Conservation (phyloP, 108 stramenopile genomes). For the Skeletonema potamos region DNA sequence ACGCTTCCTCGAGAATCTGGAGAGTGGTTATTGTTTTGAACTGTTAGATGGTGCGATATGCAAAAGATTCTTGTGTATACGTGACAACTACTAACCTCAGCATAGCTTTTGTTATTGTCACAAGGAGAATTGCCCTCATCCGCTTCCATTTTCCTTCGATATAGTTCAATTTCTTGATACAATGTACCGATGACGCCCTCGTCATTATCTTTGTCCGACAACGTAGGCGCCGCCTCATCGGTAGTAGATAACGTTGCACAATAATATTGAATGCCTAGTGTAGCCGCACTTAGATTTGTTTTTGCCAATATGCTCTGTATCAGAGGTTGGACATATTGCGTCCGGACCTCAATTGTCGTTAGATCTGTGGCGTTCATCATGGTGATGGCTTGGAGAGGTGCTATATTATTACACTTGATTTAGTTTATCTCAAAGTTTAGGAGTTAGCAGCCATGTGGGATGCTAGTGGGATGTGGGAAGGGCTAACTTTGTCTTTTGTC, state of each 20-base stretch:
- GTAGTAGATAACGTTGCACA: background rate
- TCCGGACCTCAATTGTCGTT: slow-evolving; percentile 15
- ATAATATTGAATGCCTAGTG: slow-evolving; percentile 7
- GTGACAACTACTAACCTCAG: slow-evolving; percentile 13
- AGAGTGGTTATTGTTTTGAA: background rate
- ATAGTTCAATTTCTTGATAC: slow-evolving; percentile 24
- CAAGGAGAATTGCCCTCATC: background rate
- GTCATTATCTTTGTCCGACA: background rate
- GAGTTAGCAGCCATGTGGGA: no score
- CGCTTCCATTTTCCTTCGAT: background rate
- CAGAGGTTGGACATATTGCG: slow-evolving; percentile 21
- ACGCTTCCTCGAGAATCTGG: slow-evolving; percentile 29
- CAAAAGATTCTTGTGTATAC: background rate
- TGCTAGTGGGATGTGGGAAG: no score
- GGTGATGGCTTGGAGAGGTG: background rate
- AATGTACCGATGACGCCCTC: slow-evolving; percentile 5
- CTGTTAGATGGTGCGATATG: background rate
- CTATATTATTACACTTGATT: no score
- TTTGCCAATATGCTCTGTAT: slow-evolving; percentile 10
- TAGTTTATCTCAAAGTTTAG: no score
- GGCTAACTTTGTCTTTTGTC: no score
- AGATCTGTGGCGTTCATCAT: slow-evolving; percentile 27
- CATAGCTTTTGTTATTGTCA: slow-evolving; percentile 1
- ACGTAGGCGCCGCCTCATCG: background rate
- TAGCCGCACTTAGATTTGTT: slow-evolving; percentile 2